Conservation (phyloP, 2,329 filamentous ascomycete genomes). For the Fusarium continuum region DNA sequence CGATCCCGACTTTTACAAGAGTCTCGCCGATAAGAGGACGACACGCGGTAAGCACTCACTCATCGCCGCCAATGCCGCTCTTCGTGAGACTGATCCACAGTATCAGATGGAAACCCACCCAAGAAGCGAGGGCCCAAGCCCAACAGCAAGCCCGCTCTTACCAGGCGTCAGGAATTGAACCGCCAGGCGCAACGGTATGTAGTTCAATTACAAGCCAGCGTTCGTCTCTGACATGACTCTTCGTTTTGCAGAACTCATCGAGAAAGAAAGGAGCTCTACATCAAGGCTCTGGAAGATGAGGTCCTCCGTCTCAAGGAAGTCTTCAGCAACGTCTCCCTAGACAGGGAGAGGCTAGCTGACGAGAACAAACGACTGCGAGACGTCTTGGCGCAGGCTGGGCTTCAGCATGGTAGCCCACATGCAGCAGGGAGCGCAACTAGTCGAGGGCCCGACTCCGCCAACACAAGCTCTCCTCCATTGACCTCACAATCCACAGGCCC, state of each 20-base stretch:
- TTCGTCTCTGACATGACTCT: slow-evolving; percentile 12
- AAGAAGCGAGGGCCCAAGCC: slow-evolving; percentile 96
- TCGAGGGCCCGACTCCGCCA: slow-evolving; percentile 60
- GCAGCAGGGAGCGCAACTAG: slow-evolving; percentile 61
- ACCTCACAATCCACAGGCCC: slow-evolving; percentile 55
- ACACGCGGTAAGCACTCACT: slow-evolving; percentile 70
- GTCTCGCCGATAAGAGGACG: slow-evolving; percentile 75
- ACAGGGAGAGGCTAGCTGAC: slow-evolving; percentile 77
- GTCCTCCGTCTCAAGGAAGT: slow-evolving; percentile 87
- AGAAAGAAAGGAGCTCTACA: slow-evolving; percentile 95
- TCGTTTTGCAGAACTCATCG: slow-evolving; percentile 82
- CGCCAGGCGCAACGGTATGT: slow-evolving; percentile 90
- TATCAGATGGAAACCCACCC: slow-evolving; percentile 79
- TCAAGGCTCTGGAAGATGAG: slow-evolving; percentile 92
- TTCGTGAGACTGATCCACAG: slow-evolving; percentile 17
- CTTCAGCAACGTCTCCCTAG: slow-evolving; percentile 76
- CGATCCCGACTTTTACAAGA: slow-evolving; percentile 72
- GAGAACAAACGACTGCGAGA: slow-evolving; percentile 81
- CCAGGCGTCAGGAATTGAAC: slow-evolving; percentile 91
- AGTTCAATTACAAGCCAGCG: neutral
- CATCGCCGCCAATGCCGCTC: neutral
- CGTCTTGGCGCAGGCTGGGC: slow-evolving; percentile 63
- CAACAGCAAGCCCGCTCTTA: slow-evolving; percentile 93
- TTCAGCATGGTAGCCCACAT: slow-evolving; percentile 48
- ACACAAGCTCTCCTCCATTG: slow-evolving; percentile 59